Base-by-base conservation (phyloP, 2,329 filamentous ascomycete species). In the Penicillium fuscoglaucum region DNA sequence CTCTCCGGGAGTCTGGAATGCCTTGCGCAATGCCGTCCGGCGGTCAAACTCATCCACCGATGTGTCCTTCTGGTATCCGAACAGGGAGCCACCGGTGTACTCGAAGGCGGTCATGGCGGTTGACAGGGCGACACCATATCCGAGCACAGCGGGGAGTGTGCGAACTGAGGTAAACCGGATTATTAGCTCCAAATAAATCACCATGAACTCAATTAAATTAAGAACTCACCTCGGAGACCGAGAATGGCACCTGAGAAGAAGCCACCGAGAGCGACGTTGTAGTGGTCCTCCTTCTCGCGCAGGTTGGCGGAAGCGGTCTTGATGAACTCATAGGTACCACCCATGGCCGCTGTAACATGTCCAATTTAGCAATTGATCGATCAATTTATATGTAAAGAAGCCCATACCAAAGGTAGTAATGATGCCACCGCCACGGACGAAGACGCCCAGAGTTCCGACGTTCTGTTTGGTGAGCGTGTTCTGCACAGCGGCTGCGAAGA, bases 401-500 rank as follows among this genome's bases (percentile, higher is more conserved):
- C 19, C 24, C 82, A 63, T 82, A 90, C 88, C 84, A 70, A 86
- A 86, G 60, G 84, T 73, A 61, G 80, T 89, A 72, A 93, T 89
- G 50, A 88, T 88, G 71, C 87, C 82, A 65, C 92, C 93, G 57
- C 87, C 88, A 70, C 87, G 86, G 47, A 90, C 90, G 73, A 98
- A 87, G 70, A 96, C 84, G 66, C 90, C 90, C 80, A 88, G 85
- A 61, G 87, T 84, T 68, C 92, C 91, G 65, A 95, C 82, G 76
- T 96, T 96, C 74, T 86, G 83, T 80, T 87, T 92, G 55, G 88
- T 83, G 68, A 97, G 84, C 59, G 92, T 91, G 81, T 96, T 98
- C 80, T 93, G 90, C 65, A 96, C 83, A 55, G 90, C 88, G 51
- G 91, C 89, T 60, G 89, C 74, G 76, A 91, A 83, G 72, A 90